Base-by-base conservation (phyloP, 148 eudicot species). In the Camellia granthamiana region DNA sequence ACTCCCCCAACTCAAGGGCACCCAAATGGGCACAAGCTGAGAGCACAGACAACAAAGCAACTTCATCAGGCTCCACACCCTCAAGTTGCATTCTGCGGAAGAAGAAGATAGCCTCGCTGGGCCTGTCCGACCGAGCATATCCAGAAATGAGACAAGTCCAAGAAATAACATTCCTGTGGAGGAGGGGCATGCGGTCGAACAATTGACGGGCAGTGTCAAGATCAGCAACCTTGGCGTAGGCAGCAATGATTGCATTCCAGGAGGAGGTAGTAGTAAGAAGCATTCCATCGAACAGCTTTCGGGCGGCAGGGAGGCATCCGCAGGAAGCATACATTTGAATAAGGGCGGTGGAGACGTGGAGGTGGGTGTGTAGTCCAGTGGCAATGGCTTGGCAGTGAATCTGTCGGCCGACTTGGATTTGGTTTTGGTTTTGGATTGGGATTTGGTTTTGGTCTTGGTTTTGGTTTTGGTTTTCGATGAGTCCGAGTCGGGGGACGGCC, bases 71-170 rank as follows among this genome's bases (percentile, higher is more conserved):
- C 78, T 84, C 79, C 75, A 89, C 84, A 19, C 86, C 84, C 42
- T 85, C 84, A 41, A 70, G 66, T 75, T 75, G 86, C 92, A 91
- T 88, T 73, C 82, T 82, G 14, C 49, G 69, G 72, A 91, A 91
- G 12, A 85, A 13, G 49, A 46, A 56, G 64, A 91, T 76, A 7
- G 94, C 94, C 16, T 91, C 87, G 3, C 42, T 60, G 0, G 87
- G 86, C 65, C 75, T 80, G 43, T 73, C 83, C 47, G 68, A 79
- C 21, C 84, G 91, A 75, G 78, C 87, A 78, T 87, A 94, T 13
- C 92, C 92, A 1, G 91, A 80, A 76, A 94, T 88, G 74, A 92
- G 52, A 60, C 90, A 81, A 61, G 98, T 92, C 96, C 98, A 93
- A 58, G 94, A 90, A 79, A 92, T 84, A 80, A 91, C 92, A 89